Evolutionary conservation across 495 filamentous ascomycete species (phyloP).

Genomic region (Aspergillus bertholletiae): DNA sequence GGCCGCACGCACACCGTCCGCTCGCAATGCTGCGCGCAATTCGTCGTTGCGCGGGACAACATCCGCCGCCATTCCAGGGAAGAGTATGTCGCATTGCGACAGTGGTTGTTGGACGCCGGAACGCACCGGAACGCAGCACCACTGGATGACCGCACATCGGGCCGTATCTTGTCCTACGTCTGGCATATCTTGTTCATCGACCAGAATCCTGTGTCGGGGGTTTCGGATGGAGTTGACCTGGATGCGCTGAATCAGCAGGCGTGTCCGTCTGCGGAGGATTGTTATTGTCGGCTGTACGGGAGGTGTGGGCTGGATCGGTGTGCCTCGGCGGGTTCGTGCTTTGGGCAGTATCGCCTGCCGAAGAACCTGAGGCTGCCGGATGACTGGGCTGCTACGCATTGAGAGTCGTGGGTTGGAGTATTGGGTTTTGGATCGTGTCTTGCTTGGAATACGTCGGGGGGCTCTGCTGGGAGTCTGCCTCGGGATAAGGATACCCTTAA

Average conservation of each 20-base stretch:
- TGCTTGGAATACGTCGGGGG: background rate
- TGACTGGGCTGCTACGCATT: background rate
- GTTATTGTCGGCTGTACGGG: conserved; percentile 45
- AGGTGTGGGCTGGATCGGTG: conserved; percentile 31
- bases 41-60: conserved; percentile 33
- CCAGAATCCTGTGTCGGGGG: conserved; percentile 1
- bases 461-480: background rate
- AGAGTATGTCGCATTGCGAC: conserved; percentile 40
- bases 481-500: too few relatives aligned
- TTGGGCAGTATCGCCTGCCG: conserved; percentile 36
- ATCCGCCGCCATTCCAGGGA: conserved; percentile 32
- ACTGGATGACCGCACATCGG: conserved; percentile 34
- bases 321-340: conserved; percentile 25
- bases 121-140: conserved; percentile 22
- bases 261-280: conserved; percentile 38
- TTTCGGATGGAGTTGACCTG: conserved; percentile 35
- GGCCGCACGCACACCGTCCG: conserved; percentile 32
- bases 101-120: conserved; percentile 40
- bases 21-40: conserved; percentile 46
- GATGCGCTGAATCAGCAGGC: conserved; percentile 34
- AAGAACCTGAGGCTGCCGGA: conserved; percentile 33
- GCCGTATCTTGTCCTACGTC: conserved; percentile 38
- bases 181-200: conserved; percentile 44
- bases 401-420: background rate
- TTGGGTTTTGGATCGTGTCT: background rate